A percentile compares a stretch with the other conserved stretches of the same genome.
Conservation (phyloP, 2,329 filamentous ascomycete species). For the Conoideocrella luteorostrata region DNA sequence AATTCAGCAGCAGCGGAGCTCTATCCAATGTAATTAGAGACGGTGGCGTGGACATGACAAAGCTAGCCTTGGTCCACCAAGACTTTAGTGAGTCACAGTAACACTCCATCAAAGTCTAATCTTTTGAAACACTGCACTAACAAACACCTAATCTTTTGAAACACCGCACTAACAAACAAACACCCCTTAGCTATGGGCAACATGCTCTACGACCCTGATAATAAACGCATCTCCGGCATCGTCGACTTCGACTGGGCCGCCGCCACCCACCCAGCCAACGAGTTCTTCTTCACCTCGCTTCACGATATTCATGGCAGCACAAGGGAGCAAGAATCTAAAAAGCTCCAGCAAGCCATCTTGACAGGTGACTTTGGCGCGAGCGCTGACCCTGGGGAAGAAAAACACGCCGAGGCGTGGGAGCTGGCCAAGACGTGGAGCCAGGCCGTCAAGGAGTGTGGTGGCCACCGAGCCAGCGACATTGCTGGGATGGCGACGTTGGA, state of each 20-base stretch:
- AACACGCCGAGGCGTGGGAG: slow-evolving; percentile 1
- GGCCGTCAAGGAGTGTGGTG: background rate
- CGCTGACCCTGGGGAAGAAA: background rate
- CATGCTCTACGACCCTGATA: background rate
- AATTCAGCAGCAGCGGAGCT: background rate
- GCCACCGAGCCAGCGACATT: background rate
- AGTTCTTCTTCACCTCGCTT: slow-evolving; percentile 1
- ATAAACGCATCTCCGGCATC: slow-evolving; percentile 1
- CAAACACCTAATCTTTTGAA: no score
- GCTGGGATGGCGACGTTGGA: background rate
- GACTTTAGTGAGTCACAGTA: background rate
- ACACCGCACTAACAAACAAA: no score
- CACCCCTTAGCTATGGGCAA: slow-evolving; percentile 1
- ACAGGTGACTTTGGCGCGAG: slow-evolving; percentile 1
- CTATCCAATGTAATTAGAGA: background rate
- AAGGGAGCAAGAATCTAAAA: background rate
- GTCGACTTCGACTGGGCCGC: slow-evolving; percentile 2
- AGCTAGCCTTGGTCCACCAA: background rate
- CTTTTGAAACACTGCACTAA: no score
- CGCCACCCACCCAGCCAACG: slow-evolving; percentile 1
- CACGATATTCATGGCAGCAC: slow-evolving; percentile 1
- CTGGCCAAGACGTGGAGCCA: background rate
- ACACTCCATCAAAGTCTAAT: background rate
- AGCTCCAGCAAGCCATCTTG: slow-evolving; percentile 6
- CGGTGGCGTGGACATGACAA: background rate